A percentile compares a stretch with the other conserved stretches of the same genome.
These are phyloP conservation scores for Alternaria metachromatica DNA, from an alignment of 2,329 filamentous ascomycete species.

Conservation along the genomic window DNA sequence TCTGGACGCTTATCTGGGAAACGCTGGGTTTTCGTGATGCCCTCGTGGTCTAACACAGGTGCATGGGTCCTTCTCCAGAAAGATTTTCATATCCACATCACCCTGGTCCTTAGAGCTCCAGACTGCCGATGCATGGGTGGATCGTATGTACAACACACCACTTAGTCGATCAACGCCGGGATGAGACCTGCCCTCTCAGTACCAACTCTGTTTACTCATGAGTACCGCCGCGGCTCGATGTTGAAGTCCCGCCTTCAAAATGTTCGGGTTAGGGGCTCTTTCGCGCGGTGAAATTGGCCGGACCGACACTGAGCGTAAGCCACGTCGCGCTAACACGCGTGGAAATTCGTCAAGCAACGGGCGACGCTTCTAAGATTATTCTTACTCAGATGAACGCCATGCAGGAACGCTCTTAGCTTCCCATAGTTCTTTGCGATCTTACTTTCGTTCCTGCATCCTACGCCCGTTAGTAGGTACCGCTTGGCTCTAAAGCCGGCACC, in stretches of 20 bases:
- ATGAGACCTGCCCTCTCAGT: neutral
- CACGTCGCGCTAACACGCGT: neutral
- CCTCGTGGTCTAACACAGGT: neutral
- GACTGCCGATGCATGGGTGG: neutral
- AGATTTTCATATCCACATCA: neutral
- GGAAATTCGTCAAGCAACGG: neutral
- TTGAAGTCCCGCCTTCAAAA: neutral
- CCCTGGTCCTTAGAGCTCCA: slow-evolving; percentile 1
- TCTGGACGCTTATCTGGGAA: neutral
- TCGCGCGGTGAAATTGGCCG: neutral
- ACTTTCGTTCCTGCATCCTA: neutral
- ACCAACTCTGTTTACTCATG: neutral
- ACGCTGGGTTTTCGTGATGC: neutral
- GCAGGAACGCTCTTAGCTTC: neutral
- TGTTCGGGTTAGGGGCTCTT: neutral
- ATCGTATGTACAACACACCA: neutral
- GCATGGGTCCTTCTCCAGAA: neutral
- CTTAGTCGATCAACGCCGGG: neutral
- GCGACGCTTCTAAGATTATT: neutral
- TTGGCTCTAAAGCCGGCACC: neutral
- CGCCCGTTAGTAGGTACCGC: neutral
- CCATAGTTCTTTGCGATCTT: neutral
- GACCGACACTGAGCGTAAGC: neutral
- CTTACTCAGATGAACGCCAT: neutral
- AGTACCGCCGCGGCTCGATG: neutral